Evolutionary conservation across 2,329 filamentous ascomycete species (phyloP).

Genomic region (Rasamsonia emersonii): DNA sequence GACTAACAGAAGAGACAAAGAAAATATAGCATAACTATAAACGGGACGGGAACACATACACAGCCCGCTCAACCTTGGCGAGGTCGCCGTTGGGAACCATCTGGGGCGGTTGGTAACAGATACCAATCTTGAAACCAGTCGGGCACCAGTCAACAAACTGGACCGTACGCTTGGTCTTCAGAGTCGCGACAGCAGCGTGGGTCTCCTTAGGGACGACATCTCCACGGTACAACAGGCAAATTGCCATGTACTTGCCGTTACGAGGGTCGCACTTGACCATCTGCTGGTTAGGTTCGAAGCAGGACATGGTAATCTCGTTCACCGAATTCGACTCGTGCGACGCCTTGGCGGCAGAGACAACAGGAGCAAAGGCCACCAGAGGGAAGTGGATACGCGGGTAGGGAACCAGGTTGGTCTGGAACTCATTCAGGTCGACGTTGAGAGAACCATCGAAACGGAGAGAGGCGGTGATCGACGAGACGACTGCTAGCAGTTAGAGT

Average conservation of each 20-base stretch:
- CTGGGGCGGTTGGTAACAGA: conserved; percentile 98
- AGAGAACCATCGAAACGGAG: conserved; percentile 97
- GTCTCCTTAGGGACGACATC: conserved; percentile 96
- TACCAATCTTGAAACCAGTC: conserved; percentile 99
- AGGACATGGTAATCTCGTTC: conserved; percentile 96
- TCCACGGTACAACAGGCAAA: conserved; percentile 94
- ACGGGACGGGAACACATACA: conserved; percentile 64
- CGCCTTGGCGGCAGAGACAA: conserved; percentile 91
- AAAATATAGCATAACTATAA: neutral
- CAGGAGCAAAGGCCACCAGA: conserved; percentile 89
- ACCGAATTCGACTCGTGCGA: conserved; percentile 97
- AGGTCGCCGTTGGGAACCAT: conserved; percentile 95
- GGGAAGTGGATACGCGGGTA: conserved; percentile 99
- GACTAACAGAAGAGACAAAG: neutral
- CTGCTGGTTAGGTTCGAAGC: conserved; percentile 99
- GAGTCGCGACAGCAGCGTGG: conserved; percentile 81
- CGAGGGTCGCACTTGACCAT: conserved; percentile 99
- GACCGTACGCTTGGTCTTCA: conserved; percentile 99
- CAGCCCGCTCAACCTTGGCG: conserved; percentile 95
- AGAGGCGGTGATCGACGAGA: conserved; percentile 96
- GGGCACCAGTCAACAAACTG: conserved; percentile 99
- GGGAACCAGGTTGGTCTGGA: conserved; percentile 99
- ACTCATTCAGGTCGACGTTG: conserved; percentile 99
- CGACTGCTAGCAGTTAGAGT: conserved; percentile 51
- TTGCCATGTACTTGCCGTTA: conserved; percentile 99